Percentiles rank a stretch among this genome's conserved stretches.
Evolutionary conservation across 345 rosid species (phyloP).

Genomic region (Lenwebbia sp.): DNA sequence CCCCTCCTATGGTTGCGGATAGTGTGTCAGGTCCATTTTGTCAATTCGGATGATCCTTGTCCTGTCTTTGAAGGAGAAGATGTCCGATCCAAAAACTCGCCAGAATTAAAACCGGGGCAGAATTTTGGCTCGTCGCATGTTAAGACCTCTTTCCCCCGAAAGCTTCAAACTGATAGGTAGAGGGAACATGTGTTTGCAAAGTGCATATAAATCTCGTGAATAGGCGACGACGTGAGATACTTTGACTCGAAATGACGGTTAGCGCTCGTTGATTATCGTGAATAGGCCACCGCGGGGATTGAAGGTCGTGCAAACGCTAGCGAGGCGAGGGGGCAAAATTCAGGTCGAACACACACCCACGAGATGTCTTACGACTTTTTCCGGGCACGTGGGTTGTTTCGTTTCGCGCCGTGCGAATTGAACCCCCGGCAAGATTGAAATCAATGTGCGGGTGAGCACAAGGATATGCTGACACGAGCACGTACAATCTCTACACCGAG

Average conservation of each 20-base stretch:
- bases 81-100: not conserved
- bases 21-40: not conserved
- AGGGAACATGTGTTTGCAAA: not conserved
- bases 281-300: not conserved
- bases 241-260: fast-evolving
- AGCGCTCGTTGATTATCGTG: not conserved
- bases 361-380: not conserved
- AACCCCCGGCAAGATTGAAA: fast-evolving
- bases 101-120: not conserved
- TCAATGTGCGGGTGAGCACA: fast-evolving
- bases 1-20: not conserved
- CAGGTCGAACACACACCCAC: not conserved
- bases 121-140: too few species aligned
- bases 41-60: not conserved
- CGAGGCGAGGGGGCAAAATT: not conserved
- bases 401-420: not conserved
- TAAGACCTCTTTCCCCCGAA: fast-evolving
- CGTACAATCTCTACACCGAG: fast-evolving
- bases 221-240: not conserved
- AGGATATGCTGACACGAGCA: not conserved
- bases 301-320: not conserved
- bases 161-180: fast-evolving
- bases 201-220: not conserved
- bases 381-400: not conserved
- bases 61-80: too few species aligned